Conservation (phyloP, 257 asterid species). For the Salvia splendens region DNA sequence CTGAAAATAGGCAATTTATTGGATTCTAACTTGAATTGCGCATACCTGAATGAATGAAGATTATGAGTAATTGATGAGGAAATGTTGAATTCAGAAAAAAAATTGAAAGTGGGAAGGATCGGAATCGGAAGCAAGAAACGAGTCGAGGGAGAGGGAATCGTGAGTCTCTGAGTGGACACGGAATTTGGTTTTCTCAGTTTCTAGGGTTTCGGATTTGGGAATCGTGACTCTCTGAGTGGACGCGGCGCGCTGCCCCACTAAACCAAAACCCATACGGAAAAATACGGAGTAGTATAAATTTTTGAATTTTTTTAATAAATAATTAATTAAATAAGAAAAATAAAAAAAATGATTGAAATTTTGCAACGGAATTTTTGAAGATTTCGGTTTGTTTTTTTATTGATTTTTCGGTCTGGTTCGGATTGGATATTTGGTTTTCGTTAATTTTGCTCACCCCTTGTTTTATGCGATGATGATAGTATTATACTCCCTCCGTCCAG, state of each 20-base stretch:
- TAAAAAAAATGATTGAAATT: too few species aligned
- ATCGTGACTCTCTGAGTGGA: slow-evolving; percentile 48
- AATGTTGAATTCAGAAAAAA: slow-evolving; percentile 1
- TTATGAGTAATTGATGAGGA: slow-evolving; percentile 10
- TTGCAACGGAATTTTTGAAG: too few species aligned
- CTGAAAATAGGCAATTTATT: slow-evolving; percentile 3
- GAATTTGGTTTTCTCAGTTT: slow-evolving; percentile 24
- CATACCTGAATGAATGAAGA: slow-evolving; percentile 28
- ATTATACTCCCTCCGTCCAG: too few species aligned
- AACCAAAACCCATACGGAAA: too few species aligned
- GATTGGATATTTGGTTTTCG: too few species aligned
- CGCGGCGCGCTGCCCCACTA: slow-evolving; percentile 26
- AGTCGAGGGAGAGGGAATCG: slow-evolving; percentile 48
- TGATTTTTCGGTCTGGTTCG: too few species aligned
- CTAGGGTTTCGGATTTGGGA: slow-evolving; percentile 35
- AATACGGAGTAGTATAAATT: too few species aligned
- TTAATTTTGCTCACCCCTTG: too few species aligned
- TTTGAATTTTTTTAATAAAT: too few species aligned
- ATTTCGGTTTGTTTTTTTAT: too few species aligned
- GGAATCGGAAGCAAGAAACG: slow-evolving; percentile 38
- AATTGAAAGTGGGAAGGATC: slow-evolving; percentile 21
- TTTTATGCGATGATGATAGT: too few species aligned
- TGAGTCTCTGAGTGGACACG: slow-evolving; percentile 53
- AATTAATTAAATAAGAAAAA: too few species aligned
- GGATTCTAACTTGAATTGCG: slow-evolving; percentile 8